phyloP scores from a whole-genome alignment of 805 yeast genomes.

The Yamadazyma sp. region DNA sequence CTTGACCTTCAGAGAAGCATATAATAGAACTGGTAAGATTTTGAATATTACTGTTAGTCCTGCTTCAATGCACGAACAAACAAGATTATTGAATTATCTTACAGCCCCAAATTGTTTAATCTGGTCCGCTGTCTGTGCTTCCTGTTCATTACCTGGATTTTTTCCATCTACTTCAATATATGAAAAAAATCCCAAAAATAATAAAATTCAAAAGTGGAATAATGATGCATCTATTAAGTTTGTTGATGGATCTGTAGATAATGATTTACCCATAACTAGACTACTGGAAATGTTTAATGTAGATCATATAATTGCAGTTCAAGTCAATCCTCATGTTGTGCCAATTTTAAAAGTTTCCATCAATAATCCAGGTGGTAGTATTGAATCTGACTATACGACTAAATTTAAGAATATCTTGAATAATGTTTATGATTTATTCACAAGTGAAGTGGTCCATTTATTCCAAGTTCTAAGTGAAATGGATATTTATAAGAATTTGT shows the following conservation, averaged over 20 bases:
- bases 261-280: slow-evolving; percentile 87
- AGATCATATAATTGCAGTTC: slow-evolving; percentile 95
- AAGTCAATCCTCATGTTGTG: slow-evolving; percentile 94
- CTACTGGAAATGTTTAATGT: slow-evolving; percentile 96
- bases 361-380: slow-evolving; percentile 65
- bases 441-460: slow-evolving; percentile 75
- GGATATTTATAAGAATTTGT: slow-evolving; percentile 69
- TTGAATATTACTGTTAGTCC: slow-evolving; percentile 92
- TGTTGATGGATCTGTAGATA: slow-evolving; percentile 95
- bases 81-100: slow-evolving; percentile 72
- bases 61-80: slow-evolving; percentile 87
- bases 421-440: slow-evolving; percentile 53
- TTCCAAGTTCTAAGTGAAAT: slow-evolving; percentile 70
- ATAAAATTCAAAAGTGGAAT: slow-evolving; percentile 76
- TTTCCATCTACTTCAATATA: slow-evolving; percentile 83
- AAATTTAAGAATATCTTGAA: slow-evolving; percentile 51
- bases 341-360: slow-evolving; percentile 75
- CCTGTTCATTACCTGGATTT: slow-evolving; percentile 91
- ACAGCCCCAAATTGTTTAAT: slow-evolving; percentile 79
- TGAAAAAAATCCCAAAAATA: slow-evolving; percentile 76
- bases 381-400: slow-evolving; percentile 59
- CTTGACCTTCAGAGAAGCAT: slow-evolving; percentile 90
- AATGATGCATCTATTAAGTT: slow-evolving; percentile 69
- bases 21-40: slow-evolving; percentile 90
- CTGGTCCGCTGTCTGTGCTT: slow-evolving; percentile 90